Evolutionary conservation across 768 basidiomycete species (phyloP).

Genomic region (Serendipita sp.): DNA sequence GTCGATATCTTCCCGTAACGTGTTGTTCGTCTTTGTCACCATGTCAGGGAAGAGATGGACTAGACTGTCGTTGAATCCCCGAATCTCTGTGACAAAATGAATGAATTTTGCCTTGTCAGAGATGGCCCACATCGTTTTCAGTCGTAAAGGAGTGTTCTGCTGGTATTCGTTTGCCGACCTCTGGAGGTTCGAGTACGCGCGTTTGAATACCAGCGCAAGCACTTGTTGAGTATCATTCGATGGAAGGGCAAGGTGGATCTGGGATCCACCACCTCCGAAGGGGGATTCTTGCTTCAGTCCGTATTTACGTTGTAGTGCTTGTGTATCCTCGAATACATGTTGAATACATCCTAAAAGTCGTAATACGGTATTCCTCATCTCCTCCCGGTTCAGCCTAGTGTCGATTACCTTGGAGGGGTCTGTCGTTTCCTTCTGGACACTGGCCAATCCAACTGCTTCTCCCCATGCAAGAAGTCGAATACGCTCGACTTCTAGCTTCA

Average conservation of each 20-base stretch:
- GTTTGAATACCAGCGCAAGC: background rate
- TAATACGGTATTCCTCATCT: background rate
- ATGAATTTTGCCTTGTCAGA: background rate
- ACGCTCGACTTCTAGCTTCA: constrained; percentile 5
- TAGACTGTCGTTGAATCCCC: constrained; percentile 2
- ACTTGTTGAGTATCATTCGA: background rate
- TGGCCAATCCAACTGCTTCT: background rate
- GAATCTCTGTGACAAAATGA: background rate
- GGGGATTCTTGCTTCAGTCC: background rate
- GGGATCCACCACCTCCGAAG: background rate
- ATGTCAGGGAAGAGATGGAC: background rate
- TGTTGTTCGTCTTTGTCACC: background rate
- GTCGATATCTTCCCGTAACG: background rate
- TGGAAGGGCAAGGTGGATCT: background rate
- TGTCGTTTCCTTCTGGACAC: background rate
- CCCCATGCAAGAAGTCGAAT: constrained; percentile 4
- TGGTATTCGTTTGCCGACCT: background rate
- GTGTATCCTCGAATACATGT: background rate
- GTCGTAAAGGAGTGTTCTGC: background rate
- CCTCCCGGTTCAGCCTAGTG: background rate
- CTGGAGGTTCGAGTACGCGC: background rate
- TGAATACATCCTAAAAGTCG: background rate
- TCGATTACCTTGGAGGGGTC: background rate
- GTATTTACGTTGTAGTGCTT: background rate
- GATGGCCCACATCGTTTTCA: background rate